A percentile compares a stretch with the other conserved stretches of the same genome.
These are phyloP conservation scores for Colletotrichum sidae DNA, from an alignment of 2,329 filamentous ascomycete genomes.

Conservation along the genomic window DNA sequence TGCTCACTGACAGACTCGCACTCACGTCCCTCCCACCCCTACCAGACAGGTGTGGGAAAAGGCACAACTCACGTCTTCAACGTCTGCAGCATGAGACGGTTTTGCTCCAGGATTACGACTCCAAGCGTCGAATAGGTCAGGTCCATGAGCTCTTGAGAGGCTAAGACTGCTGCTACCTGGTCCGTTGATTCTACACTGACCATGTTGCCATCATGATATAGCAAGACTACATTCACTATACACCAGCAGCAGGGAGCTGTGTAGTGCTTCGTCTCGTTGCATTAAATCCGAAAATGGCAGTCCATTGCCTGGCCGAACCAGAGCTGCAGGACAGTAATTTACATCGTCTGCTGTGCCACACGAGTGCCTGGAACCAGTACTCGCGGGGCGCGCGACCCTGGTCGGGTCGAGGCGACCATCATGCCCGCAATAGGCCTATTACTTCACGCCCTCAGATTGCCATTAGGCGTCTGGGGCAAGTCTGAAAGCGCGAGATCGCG, in stretches of 20 bases:
- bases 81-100: too few species aligned
- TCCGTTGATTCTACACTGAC: too few species aligned
- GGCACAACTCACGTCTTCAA: too few species aligned
- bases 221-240: too few species aligned
- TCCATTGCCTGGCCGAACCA: slow-evolving; percentile 1
- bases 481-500: not conserved
- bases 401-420: not conserved
- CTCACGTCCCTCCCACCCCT: not conserved
- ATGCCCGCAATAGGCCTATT: not conserved
- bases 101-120: too few species aligned
- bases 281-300: slow-evolving; percentile 12
- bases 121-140: too few species aligned
- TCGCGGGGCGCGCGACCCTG: slow-evolving; percentile 2
- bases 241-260: too few species aligned
- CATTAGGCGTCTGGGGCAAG: not conserved
- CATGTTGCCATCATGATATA: too few species aligned
- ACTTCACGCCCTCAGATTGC: not conserved
- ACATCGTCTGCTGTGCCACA: slow-evolving; percentile 9
- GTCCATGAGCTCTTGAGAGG: too few species aligned
- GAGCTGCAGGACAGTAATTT: slow-evolving; percentile 10
- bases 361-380: not conserved
- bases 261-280: not conserved
- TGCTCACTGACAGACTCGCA: not conserved
- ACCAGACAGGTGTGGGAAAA: too few species aligned
- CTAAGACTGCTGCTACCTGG: too few species aligned